A percentile compares a stretch with the other conserved stretches of the same genome.
phyloP scores from a whole-genome alignment of 1,284 basidiomycete genomes.

The Tranzscheliella williamsii region DNA sequence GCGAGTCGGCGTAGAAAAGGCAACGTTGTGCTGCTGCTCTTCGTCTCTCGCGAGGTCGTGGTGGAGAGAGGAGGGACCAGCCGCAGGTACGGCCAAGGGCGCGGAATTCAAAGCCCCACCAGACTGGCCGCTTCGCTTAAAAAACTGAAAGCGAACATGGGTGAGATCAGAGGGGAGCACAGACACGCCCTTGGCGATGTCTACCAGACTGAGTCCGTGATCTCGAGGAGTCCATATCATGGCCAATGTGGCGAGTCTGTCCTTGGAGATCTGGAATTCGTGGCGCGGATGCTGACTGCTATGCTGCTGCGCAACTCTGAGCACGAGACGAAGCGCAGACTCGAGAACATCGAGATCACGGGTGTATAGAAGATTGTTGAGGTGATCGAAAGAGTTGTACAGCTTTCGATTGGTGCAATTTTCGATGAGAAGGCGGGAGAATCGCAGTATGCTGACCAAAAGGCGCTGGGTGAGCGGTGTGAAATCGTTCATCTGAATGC shows the following conservation, averaged over 20 bases:
- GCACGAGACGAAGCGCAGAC: conserved; percentile 78
- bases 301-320: conserved; percentile 93
- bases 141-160: conserved; percentile 63
- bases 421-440: conserved; percentile 86
- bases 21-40: not conserved
- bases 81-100: conserved; percentile 1
- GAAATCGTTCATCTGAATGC: conserved; percentile 73
- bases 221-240: conserved; percentile 55
- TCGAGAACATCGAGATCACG: conserved; percentile 87
- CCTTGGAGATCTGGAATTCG: conserved; percentile 47
- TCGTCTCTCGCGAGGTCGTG: conserved; percentile 5
- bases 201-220: conserved; percentile 62
- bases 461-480: conserved; percentile 74
- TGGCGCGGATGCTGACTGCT: conserved; percentile 63
- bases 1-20: conserved; percentile 25
- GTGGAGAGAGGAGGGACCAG: conserved; percentile 6
- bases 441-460: conserved; percentile 80
- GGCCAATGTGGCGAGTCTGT: conserved; percentile 51
- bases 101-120: conserved; percentile 5
- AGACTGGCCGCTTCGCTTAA: conserved; percentile 47
- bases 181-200: conserved; percentile 58
- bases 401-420: conserved; percentile 98
- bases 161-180: conserved; percentile 56
- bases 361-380: conserved; percentile 84
- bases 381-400: conserved; percentile 93